phyloP scores from a whole-genome alignment of 306 rosid species.

The Quercus suber region DNA sequence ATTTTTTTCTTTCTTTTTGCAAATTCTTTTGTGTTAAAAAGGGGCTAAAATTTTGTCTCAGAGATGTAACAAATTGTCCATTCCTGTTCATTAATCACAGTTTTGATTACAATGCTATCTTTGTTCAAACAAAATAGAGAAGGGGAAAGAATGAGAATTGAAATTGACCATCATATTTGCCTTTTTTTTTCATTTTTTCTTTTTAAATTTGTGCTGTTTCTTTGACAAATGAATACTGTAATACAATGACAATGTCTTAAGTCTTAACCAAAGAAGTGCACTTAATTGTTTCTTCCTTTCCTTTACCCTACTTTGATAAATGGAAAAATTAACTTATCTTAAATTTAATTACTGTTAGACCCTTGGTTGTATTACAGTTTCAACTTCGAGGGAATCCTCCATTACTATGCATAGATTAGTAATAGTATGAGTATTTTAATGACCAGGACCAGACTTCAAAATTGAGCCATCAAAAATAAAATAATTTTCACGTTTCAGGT shows the following conservation, averaged over 20 bases:
- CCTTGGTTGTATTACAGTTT: too few relatives aligned
- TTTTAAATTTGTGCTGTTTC: background rate
- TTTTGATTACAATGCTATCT: slow-evolving; percentile 15
- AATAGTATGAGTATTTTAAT: too few relatives aligned
- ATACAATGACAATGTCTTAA: background rate
- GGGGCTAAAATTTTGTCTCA: slow-evolving; percentile 18
- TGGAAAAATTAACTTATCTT: too few relatives aligned
- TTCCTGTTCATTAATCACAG: slow-evolving; percentile 17
- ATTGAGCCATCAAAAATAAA: too few relatives aligned
- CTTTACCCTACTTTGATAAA: background rate
- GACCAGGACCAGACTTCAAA: too few relatives aligned
- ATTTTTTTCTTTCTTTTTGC: slow-evolving; percentile 17
- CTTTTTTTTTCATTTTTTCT: background rate
- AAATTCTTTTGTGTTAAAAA: slow-evolving; percentile 27
- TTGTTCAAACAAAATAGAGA: slow-evolving; percentile 15
- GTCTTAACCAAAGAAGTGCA: background rate
- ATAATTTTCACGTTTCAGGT: too few relatives aligned
- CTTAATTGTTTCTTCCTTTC: background rate
- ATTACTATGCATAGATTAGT: too few relatives aligned
- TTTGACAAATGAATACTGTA: background rate
- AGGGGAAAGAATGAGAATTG: background rate
- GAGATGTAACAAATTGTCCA: slow-evolving; percentile 29
- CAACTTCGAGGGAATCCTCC: too few relatives aligned
- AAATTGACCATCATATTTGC: slow-evolving; percentile 1
- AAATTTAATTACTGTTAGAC: too few relatives aligned